Conservation (phyloP, 148 eudicot genomes). For the Camellia sinensis region DNA sequence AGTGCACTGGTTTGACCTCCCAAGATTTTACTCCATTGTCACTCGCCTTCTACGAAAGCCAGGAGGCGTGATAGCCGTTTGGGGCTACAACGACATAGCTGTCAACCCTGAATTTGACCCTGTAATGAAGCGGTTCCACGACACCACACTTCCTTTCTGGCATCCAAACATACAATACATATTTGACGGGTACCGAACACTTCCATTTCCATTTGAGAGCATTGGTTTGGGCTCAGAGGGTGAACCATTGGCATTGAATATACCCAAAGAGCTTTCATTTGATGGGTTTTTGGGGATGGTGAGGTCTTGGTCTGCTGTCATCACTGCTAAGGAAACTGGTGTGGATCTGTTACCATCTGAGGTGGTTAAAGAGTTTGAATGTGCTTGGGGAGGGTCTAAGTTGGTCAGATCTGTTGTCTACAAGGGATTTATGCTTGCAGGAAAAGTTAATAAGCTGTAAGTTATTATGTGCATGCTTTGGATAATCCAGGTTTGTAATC, state of each 20-base stretch:
- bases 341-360: conserved; percentile 37
- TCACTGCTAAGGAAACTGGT: conserved; percentile 43
- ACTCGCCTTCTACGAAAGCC: conserved; percentile 38
- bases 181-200: conserved; percentile 34
- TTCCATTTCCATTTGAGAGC: conserved; percentile 48
- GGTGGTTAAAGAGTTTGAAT: conserved; percentile 36
- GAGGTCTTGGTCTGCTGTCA: conserved; percentile 40
- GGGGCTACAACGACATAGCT: conserved; percentile 36
- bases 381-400: conserved; percentile 47
- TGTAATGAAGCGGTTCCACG: conserved; percentile 21
- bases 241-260: conserved; percentile 32
- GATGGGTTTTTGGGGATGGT: conserved; percentile 36
- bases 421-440: conserved; percentile 46
- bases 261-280: conserved; percentile 37
- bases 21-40: conserved; percentile 31
- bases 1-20: conserved; percentile 55
- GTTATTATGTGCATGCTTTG: too few relatives aligned
- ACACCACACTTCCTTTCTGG: conserved; percentile 35
- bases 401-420: conserved; percentile 33
- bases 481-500: too few relatives aligned
- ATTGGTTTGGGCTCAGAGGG: conserved; percentile 45
- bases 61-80: conserved; percentile 45
- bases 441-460: conserved; percentile 15
- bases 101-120: conserved; percentile 41
- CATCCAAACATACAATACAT: conserved; percentile 20